These are phyloP conservation scores for Moesziomyces globuligerus DNA, from an alignment of 1,284 basidiomycete genomes.

Conservation along the genomic window DNA sequence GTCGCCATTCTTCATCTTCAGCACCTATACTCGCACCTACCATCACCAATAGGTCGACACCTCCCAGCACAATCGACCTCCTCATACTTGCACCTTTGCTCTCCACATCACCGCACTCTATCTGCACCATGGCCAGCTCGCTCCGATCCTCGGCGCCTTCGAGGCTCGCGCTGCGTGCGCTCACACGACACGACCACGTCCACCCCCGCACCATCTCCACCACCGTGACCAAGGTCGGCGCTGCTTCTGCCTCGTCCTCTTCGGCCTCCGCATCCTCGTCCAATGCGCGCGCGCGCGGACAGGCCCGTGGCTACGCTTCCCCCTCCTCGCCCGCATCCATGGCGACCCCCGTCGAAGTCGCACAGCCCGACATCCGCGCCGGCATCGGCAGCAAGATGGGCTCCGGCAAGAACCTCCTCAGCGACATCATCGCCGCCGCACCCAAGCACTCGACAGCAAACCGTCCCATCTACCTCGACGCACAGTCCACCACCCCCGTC, in stretches of 20 bases:
- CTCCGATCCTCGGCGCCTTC: slow-evolving; percentile 31
- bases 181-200: slow-evolving; percentile 21
- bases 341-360: slow-evolving; percentile 59
- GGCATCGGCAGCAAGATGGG: slow-evolving; percentile 51
- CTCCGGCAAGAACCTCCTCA: slow-evolving; percentile 43
- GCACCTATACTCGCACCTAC: too few relatives aligned
- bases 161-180: slow-evolving; percentile 34
- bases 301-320: slow-evolving; percentile 41
- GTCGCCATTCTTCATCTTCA: too few relatives aligned
- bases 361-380: slow-evolving; percentile 47
- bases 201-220: slow-evolving; percentile 16
- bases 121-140: slow-evolving; percentile 27
- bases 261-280: slow-evolving; percentile 12
- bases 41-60: too few relatives aligned
- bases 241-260: too few relatives aligned
- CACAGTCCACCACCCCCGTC: slow-evolving; percentile 85
- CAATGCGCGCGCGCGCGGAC: too few relatives aligned
- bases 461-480: slow-evolving; percentile 66
- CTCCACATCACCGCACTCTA: not conserved
- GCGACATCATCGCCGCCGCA: slow-evolving; percentile 39
- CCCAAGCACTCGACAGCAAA: slow-evolving; percentile 48
- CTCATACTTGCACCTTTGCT: not conserved
- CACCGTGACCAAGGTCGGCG: slow-evolving; percentile 13
- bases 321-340: slow-evolving; percentile 55
- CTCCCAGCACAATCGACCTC: too few relatives aligned